A percentile compares a stretch with the other conserved stretches of the same genome.
phyloP scores from a whole-genome alignment of 257 asterid species.

The Scutellaria minor region DNA sequence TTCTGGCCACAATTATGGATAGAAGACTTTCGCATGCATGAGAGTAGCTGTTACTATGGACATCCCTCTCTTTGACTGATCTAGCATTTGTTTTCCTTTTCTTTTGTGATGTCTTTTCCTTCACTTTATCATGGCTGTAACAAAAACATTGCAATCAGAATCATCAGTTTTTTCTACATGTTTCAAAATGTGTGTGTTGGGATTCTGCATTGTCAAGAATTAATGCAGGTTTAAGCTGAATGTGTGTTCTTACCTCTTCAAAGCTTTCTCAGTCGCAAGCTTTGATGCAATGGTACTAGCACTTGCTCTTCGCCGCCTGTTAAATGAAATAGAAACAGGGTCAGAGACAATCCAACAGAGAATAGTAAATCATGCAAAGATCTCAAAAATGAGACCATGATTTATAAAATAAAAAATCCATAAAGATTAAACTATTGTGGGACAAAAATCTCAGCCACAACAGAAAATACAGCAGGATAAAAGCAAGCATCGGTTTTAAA shows the following conservation, averaged over 20 bases:
- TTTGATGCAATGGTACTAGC: constrained; percentile 37
- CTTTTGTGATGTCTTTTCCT: constrained; percentile 53
- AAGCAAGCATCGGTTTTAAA: neutral
- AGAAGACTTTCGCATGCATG: constrained; percentile 90
- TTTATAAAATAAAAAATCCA: neutral
- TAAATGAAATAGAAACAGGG: constrained; percentile 19
- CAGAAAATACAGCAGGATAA: constrained; percentile 1
- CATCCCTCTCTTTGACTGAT: constrained; percentile 51
- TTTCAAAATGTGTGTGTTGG: too few relatives aligned
- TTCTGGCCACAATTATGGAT: constrained; percentile 64
- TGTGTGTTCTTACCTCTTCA: constrained; percentile 52
- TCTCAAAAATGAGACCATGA: neutral
- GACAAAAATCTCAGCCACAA: neutral
- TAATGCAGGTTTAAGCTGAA: constrained; percentile 1
- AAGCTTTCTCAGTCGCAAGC: constrained; percentile 45
- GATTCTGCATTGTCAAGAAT: neutral
- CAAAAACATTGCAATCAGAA: neutral
- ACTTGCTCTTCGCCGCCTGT: constrained; percentile 62
- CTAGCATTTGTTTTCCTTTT: constrained; percentile 53
- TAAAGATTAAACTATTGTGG: neutral
- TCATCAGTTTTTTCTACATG: neutral
- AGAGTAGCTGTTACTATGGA: constrained; percentile 58
- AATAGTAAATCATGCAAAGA: constrained; percentile 3
- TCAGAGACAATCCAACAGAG: constrained; percentile 20
- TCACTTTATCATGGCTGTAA: constrained; percentile 55